Percentiles rank a stretch among this genome's conserved stretches.
These are phyloP conservation scores for Ustilago sp. DNA, from an alignment of 1,284 basidiomycete genomes.

Conservation along the genomic window DNA sequence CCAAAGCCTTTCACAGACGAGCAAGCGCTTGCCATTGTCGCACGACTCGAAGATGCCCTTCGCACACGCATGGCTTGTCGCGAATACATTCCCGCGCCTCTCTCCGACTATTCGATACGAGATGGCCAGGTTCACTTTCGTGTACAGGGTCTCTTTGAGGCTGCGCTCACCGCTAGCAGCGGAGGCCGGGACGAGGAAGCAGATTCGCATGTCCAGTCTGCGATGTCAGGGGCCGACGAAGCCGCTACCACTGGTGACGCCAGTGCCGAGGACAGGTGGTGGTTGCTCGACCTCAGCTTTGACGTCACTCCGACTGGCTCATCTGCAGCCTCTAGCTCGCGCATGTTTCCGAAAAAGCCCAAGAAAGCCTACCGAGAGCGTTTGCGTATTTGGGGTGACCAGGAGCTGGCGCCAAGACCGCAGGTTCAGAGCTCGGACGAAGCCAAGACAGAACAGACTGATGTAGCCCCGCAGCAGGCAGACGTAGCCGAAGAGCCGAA, in stretches of 20 bases:
- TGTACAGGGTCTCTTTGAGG: slow-evolving; percentile 80
- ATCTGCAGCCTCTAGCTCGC: slow-evolving; percentile 29
- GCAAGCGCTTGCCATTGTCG: slow-evolving; percentile 77
- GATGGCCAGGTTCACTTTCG: slow-evolving; percentile 83
- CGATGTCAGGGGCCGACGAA: slow-evolving; percentile 69
- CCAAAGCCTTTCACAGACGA: slow-evolving; percentile 77
- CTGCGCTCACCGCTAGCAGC: slow-evolving; percentile 65
- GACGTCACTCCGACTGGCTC: slow-evolving; percentile 52
- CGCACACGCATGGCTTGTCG: slow-evolving; percentile 76
- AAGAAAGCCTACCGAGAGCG: slow-evolving; percentile 50
- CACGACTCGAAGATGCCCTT: slow-evolving; percentile 80
- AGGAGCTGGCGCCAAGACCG: slow-evolving; percentile 46
- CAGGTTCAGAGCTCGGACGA: slow-evolving; percentile 11
- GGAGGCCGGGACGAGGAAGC: slow-evolving; percentile 18
- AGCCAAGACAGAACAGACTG: slow-evolving; percentile 4
- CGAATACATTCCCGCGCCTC: slow-evolving; percentile 65
- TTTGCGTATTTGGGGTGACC: slow-evolving; percentile 53
- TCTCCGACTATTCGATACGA: slow-evolving; percentile 78
- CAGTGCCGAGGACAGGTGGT: slow-evolving; percentile 60
- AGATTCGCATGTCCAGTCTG: slow-evolving; percentile 28
- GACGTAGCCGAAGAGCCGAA: slow-evolving; percentile 14
- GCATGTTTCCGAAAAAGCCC: slow-evolving; percentile 51
- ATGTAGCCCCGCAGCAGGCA: slow-evolving; percentile 12
- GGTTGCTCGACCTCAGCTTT: slow-evolving; percentile 62
- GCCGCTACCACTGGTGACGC: slow-evolving; percentile 41